Evolutionary conservation across 2,329 filamentous ascomycete genomes (phyloP).

Genomic region (Colletotrichum abscissum): DNA sequence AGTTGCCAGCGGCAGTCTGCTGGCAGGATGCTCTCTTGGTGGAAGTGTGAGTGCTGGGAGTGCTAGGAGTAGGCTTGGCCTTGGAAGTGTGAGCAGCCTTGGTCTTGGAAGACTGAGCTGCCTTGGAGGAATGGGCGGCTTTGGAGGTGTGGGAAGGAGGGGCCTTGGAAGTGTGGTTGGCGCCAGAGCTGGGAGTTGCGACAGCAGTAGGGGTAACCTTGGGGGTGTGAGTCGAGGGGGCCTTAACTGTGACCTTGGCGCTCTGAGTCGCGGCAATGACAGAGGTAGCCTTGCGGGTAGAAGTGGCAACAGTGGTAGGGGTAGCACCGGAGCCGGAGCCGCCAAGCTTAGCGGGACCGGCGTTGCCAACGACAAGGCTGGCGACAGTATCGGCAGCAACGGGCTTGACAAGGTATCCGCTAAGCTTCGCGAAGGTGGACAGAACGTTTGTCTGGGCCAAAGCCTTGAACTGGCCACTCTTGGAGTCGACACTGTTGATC

Average conservation of each 20-base stretch:
- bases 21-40: neutral
- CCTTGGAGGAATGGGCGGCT: neutral
- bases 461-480: slow-evolving; percentile 39
- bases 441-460: slow-evolving; percentile 38
- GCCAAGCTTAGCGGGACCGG: slow-evolving; percentile 40
- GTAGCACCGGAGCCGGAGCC: slow-evolving; percentile 23
- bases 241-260: too few relatives aligned
- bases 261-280: too few relatives aligned
- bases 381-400: slow-evolving; percentile 41
- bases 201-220: too few relatives aligned
- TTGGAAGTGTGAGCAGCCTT: too few relatives aligned
- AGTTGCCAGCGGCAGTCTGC: neutral
- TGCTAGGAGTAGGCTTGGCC: neutral
- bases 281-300: too few relatives aligned
- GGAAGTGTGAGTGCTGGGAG: neutral
- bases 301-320: neutral
- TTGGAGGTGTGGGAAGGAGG: neutral
- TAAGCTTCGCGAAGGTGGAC: slow-evolving; percentile 24
- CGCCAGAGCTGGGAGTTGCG: neutral
- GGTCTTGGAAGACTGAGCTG: neutral
- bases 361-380: slow-evolving; percentile 38
- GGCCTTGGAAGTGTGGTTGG: slow-evolving; percentile 1
- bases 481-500: slow-evolving; percentile 26
- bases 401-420: slow-evolving; percentile 40
- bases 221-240: too few relatives aligned